Evolutionary conservation across 1,139 yeast species (phyloP).

Genomic region (Geotrichum fermentans): DNA sequence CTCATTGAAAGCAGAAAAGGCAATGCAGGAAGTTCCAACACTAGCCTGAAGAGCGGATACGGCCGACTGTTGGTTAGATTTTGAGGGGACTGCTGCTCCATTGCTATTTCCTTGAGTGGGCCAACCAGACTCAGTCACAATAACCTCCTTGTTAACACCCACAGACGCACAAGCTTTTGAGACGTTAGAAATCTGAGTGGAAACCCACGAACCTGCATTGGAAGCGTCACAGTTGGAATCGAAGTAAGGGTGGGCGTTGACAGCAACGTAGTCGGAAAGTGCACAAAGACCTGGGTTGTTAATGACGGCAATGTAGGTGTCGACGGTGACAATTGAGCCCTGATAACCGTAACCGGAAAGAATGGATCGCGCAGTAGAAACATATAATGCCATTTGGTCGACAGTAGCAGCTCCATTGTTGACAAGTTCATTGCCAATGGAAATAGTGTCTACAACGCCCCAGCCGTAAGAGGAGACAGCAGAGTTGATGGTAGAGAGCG

Average conservation of each 20-base stretch:
- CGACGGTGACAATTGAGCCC: slow-evolving; percentile 18
- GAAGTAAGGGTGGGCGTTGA: slow-evolving; percentile 86
- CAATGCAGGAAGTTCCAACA: slow-evolving; percentile 55
- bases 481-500: slow-evolving; percentile 30
- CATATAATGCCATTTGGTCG: slow-evolving; percentile 51
- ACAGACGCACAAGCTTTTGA: slow-evolving; percentile 39
- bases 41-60: slow-evolving; percentile 50
- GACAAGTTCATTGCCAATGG: slow-evolving; percentile 85
- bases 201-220: slow-evolving; percentile 69
- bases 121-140: slow-evolving; percentile 88
- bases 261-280: slow-evolving; percentile 74
- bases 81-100: slow-evolving; percentile 66
- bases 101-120: slow-evolving; percentile 69
- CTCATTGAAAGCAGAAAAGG: slow-evolving; percentile 82
- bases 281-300: slow-evolving; percentile 71
- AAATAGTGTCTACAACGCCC: slow-evolving; percentile 66
- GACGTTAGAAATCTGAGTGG: slow-evolving; percentile 61
- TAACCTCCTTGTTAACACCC: slow-evolving; percentile 53
- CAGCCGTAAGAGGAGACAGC: slow-evolving; percentile 43
- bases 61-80: slow-evolving; percentile 60
- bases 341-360: slow-evolving; percentile 42
- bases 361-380: slow-evolving; percentile 51
- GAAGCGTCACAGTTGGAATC: slow-evolving; percentile 63
- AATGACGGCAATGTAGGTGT: slow-evolving; percentile 62
- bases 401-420: slow-evolving; percentile 62